phyloP scores from a whole-genome alignment of 129 eudicot genomes.

The Erigeron canadensis region DNA sequence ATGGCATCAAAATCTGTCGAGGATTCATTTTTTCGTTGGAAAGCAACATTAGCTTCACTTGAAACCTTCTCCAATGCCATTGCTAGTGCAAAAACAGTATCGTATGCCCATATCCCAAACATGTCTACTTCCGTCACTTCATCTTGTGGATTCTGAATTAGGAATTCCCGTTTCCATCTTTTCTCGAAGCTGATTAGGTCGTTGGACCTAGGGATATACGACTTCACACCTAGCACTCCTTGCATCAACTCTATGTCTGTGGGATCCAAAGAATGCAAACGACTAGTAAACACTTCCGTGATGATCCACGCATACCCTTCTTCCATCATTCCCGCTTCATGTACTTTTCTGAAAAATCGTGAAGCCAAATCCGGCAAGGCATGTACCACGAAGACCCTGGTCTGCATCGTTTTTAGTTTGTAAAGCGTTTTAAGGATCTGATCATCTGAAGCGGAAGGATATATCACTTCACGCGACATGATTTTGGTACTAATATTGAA shows the following conservation, averaged over 20 bases:
- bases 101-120: slow-evolving; percentile 61
- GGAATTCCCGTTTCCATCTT: slow-evolving; percentile 48
- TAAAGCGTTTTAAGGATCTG: neutral
- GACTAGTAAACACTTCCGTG: slow-evolving; percentile 3
- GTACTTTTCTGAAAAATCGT: neutral
- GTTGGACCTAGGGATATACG: slow-evolving; percentile 41
- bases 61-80: slow-evolving; percentile 36
- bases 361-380: neutral
- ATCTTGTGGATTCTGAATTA: slow-evolving; percentile 32
- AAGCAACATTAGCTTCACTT: neutral
- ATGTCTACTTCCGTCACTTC: slow-evolving; percentile 29
- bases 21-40: neutral
- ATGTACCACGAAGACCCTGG: slow-evolving; percentile 5
- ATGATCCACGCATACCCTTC: slow-evolving; percentile 13
- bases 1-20: slow-evolving; percentile 43
- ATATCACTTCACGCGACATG: slow-evolving; percentile 23
- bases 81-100: slow-evolving; percentile 41
- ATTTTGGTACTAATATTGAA: slow-evolving; percentile 25
- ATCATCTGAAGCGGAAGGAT: slow-evolving; percentile 11
- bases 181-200: slow-evolving; percentile 26
- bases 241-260: neutral
- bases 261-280: neutral
- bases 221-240: slow-evolving; percentile 37
- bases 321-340: slow-evolving; percentile 18
- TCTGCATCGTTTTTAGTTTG: no score